Base-by-base conservation (phyloP, 2,329 filamentous ascomycete genomes). In the Amauroascus niger region DNA sequence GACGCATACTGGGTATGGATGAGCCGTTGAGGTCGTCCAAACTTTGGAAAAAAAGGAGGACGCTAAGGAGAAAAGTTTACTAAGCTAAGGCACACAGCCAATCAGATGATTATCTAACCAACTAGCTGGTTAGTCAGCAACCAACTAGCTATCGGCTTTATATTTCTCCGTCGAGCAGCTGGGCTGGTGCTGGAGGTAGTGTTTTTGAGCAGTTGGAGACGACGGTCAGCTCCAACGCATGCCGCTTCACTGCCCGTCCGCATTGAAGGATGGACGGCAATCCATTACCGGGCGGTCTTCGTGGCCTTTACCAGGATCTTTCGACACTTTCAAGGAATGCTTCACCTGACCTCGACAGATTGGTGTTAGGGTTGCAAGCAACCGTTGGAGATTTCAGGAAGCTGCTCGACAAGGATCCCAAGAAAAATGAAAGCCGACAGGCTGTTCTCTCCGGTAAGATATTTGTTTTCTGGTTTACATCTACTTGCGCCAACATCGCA, bases 271-370 rank as follows among this genome's bases (percentile, higher is more conserved):
- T 93, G 88, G 82, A 84, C 68, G 83, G 86, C 65, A 75, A 81
- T 67, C 83, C 83, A 67, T 81, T 79, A 65, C 78, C 94, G 65
- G 84, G 84, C 65, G 81, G 83, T 70, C 81, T 97, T 64, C 83
- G 90, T 74, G 83, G 82, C 69, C 82, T 98, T 63, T 87, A 95
- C 70, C 82, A 86, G 68, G 89, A 95, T 72, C 81, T 98, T 58
- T 76, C 86, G 61, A 83, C 85, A 54, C 78, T 93, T 62, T 80
- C 81, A 59, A 84, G 93, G 64, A 80, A 82, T 54, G 81, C 84
- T 26, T 71, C 88, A 49, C 78, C 83, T 30, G 82, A 84, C 57
- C 72, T 87, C 37, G 83, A 91, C 57, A 81, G 88, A 60, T 76
- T 85, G 55, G 79, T 81, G 62, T 65, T 72, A 49, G 78, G 81